A percentile compares a stretch with the other conserved stretches of the same genome.
phyloP scores from a whole-genome alignment of 176 grass and related monocot species.

The Secale cereale region DNA sequence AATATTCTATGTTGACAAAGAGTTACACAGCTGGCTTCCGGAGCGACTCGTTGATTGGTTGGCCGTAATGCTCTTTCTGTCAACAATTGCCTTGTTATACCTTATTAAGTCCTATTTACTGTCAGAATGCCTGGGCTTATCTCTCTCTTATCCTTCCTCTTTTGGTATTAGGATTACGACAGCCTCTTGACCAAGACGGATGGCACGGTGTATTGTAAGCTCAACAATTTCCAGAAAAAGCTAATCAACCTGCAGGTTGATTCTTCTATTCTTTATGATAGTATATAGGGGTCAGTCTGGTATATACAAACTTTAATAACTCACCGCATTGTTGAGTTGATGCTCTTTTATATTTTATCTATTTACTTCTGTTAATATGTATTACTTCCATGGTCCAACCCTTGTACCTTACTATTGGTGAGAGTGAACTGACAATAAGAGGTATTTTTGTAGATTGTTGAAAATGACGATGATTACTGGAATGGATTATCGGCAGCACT shows the following conservation, averaged over 20 bases:
- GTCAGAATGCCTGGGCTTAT: not conserved
- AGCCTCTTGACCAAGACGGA: conserved; percentile 56
- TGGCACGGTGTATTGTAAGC: conserved; percentile 48
- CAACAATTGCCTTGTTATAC: conserved; percentile 3
- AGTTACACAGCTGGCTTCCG: conserved; percentile 79
- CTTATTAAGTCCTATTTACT: conserved; percentile 7
- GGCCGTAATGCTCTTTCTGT: conserved; percentile 76
- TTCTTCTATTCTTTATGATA: conserved; percentile 18
- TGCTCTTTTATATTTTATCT: not conserved
- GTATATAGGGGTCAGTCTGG: not conserved
- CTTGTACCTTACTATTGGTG: conserved; percentile 8
- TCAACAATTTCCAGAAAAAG: conserved; percentile 70
- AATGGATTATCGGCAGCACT: conserved; percentile 79
- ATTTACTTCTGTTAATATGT: conserved; percentile 31
- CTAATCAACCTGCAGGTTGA: conserved; percentile 69
- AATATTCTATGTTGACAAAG: conserved; percentile 98
- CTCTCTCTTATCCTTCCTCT: not conserved
- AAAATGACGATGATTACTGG: conserved; percentile 95
- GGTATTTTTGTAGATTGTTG: conserved; percentile 54
- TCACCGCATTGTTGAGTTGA: conserved; percentile 2
- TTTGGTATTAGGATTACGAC: conserved; percentile 68
- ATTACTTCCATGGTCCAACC: conserved; percentile 26
- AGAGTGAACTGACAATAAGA: conserved; percentile 15
- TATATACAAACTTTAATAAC: conserved; percentile 1
- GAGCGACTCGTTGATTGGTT: conserved; percentile 98